A percentile compares a stretch with the other conserved stretches of the same genome.
Conservation (phyloP, 1,284 basidiomycete genomes). For the Anthracocystis panici-leucophaei region DNA sequence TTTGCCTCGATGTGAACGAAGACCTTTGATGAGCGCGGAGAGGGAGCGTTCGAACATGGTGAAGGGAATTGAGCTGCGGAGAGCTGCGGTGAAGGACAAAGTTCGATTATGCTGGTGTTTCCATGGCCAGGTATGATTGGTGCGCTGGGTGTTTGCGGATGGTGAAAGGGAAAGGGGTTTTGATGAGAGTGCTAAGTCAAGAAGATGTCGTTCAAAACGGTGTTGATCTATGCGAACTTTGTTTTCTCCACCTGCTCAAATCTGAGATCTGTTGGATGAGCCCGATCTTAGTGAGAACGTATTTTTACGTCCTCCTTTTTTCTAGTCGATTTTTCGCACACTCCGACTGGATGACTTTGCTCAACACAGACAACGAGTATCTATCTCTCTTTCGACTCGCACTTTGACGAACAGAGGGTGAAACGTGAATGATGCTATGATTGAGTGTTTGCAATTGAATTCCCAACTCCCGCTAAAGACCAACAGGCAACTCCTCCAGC, state of each 20-base stretch:
- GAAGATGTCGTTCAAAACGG: neutral
- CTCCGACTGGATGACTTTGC: neutral
- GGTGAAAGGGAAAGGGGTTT: too few species aligned
- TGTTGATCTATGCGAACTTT: conserved; percentile 16
- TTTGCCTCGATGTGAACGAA: conserved; percentile 69
- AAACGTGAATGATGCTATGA: neutral
- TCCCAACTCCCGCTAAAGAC: neutral
- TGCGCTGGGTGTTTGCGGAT: too few species aligned
- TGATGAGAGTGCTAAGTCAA: neutral
- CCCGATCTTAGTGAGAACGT: neutral
- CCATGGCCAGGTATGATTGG: neutral
- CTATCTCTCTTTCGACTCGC: neutral
- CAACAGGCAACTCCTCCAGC: conserved; percentile 27
- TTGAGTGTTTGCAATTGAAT: neutral
- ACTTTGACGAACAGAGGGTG: neutral
- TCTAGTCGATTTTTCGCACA: neutral
- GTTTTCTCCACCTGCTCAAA: conserved; percentile 20
- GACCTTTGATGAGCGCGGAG: conserved; percentile 67
- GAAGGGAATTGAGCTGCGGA: neutral
- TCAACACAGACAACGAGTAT: neutral
- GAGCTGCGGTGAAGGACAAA: neutral
- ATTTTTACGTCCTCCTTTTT: conserved; percentile 1
- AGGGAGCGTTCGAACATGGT: conserved; percentile 68
- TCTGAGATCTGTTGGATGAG: conserved; percentile 6
- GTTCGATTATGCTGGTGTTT: neutral